Evolutionary conservation across 768 basidiomycete genomes (phyloP).

Genomic region (Collybiopsis luxurians): DNA sequence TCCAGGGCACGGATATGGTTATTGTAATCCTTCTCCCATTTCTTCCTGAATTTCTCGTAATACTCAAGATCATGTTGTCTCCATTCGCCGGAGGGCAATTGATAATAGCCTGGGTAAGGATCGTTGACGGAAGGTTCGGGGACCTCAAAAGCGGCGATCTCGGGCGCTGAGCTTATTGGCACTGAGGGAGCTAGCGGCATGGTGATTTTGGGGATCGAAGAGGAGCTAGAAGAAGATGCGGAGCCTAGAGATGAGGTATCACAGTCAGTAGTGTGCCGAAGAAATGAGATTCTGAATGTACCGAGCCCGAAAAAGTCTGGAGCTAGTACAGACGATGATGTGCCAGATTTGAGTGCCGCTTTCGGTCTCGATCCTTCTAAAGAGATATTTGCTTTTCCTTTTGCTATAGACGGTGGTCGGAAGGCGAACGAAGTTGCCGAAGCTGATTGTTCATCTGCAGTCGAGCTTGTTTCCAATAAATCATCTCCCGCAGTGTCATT

Average conservation of each 20-base stretch:
- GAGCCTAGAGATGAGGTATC: slow-evolving; percentile 20
- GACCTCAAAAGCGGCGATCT: slow-evolving; percentile 61
- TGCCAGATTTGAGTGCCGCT: slow-evolving; percentile 9
- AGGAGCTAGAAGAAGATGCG: slow-evolving; percentile 15
- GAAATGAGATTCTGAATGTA: slow-evolving; percentile 21
- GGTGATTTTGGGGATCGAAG: slow-evolving; percentile 15
- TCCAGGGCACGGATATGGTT: slow-evolving; percentile 70
- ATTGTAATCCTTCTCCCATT: slow-evolving; percentile 74
- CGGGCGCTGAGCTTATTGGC: slow-evolving; percentile 64
- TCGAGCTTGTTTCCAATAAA: slow-evolving; percentile 4
- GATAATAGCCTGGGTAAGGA: slow-evolving; percentile 85
- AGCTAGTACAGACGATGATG: slow-evolving; percentile 27
- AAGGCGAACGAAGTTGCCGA: slow-evolving; percentile 43
- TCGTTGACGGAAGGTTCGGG: slow-evolving; percentile 75
- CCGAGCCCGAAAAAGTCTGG: slow-evolving; percentile 73
- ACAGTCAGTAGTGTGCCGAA: slow-evolving; percentile 6
- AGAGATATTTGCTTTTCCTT: slow-evolving; percentile 58
- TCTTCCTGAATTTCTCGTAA: slow-evolving; percentile 64
- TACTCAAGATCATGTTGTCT: slow-evolving; percentile 69
- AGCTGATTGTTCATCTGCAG: slow-evolving; percentile 21
- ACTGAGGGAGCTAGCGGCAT: slow-evolving; percentile 17
- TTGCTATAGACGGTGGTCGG: slow-evolving; percentile 55
- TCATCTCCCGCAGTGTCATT: background rate
- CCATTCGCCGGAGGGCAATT: slow-evolving; percentile 78
- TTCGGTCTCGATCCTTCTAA: slow-evolving; percentile 36